phyloP scores from a whole-genome alignment of 208 protist species.

The Naegleria fowleri region DNA sequence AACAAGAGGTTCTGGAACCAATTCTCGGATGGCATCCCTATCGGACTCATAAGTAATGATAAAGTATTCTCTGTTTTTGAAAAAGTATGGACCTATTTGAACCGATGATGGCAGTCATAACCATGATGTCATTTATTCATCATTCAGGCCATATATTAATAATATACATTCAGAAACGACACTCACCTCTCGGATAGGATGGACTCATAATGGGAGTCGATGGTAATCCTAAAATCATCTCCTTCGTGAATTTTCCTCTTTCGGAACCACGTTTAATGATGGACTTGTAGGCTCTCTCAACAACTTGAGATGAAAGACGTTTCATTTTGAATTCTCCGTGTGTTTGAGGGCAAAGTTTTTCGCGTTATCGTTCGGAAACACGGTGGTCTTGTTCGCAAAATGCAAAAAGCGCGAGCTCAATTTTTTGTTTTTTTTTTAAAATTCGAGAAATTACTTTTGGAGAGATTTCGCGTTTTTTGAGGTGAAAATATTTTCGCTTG shows the following conservation, averaged over 20 bases:
- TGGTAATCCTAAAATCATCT: background rate
- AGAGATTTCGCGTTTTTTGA: too few relatives aligned
- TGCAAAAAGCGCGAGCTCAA: too few relatives aligned
- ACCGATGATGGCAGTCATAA: too few relatives aligned
- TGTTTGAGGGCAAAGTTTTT: too few relatives aligned
- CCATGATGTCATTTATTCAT: too few relatives aligned
- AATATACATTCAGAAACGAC: too few relatives aligned
- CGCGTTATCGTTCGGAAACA: too few relatives aligned
- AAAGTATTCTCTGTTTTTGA: background rate
- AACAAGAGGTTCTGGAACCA: background rate
- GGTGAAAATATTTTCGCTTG: too few relatives aligned
- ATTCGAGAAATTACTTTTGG: too few relatives aligned
- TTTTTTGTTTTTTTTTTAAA: too few relatives aligned
- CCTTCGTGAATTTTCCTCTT: background rate
- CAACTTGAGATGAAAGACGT: background rate
- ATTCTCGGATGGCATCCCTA: background rate
- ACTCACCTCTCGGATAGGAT: background rate
- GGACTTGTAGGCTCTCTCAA: background rate
- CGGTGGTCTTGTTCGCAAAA: too few relatives aligned
- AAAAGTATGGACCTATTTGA: background rate
- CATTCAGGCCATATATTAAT: too few relatives aligned
- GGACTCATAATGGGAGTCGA: background rate
- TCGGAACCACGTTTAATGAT: background rate
- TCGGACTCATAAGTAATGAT: background rate
- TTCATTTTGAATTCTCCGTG: background rate